These are phyloP conservation scores for Annulohypoxylon stygium DNA, from an alignment of 495 filamentous ascomycete genomes.

Conservation along the genomic window DNA sequence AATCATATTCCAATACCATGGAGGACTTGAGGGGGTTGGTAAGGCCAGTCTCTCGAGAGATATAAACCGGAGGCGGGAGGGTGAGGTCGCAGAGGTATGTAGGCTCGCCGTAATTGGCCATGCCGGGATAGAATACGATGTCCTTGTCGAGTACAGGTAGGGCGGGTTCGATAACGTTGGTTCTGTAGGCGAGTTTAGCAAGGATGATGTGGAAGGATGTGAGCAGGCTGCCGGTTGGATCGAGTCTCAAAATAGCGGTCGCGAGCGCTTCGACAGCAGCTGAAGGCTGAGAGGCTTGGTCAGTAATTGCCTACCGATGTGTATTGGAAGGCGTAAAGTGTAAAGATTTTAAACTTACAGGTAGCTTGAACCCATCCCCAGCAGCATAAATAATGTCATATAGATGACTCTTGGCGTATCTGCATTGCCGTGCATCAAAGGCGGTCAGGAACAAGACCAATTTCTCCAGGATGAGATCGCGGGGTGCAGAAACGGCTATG, in stretches of 20 bases:
- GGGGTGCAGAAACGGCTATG: conserved; percentile 34
- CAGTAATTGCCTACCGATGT: conserved; percentile 5
- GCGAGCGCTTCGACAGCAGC: conserved; percentile 71
- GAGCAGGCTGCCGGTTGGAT: conserved; percentile 76
- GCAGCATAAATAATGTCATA: conserved; percentile 50
- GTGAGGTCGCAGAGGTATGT: conserved; percentile 51
- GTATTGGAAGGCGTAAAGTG: background rate
- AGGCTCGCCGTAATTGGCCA: conserved; percentile 48
- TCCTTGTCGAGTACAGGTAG: conserved; percentile 77
- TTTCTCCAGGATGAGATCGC: conserved; percentile 50
- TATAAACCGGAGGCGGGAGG: conserved; percentile 60
- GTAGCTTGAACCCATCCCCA: conserved; percentile 50
- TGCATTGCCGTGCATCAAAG: conserved; percentile 62
- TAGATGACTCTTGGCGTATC: conserved; percentile 55
- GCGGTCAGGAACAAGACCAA: conserved; percentile 56
- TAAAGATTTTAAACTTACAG: conserved; percentile 51
- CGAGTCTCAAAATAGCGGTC: conserved; percentile 77
- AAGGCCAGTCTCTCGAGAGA: conserved; percentile 70
- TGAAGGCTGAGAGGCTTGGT: conserved; percentile 59
- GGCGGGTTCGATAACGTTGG: conserved; percentile 65
- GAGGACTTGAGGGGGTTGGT: conserved; percentile 67
- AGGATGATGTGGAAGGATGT: conserved; percentile 76
- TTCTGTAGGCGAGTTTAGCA: conserved; percentile 67
- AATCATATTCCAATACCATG: conserved; percentile 80
- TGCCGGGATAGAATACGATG: conserved; percentile 74